Evolutionary conservation across 2,329 filamentous ascomycete species (phyloP), one percentile per base, ranked within the genome.

Genomic region (Byssochlamys sp.): DNA sequence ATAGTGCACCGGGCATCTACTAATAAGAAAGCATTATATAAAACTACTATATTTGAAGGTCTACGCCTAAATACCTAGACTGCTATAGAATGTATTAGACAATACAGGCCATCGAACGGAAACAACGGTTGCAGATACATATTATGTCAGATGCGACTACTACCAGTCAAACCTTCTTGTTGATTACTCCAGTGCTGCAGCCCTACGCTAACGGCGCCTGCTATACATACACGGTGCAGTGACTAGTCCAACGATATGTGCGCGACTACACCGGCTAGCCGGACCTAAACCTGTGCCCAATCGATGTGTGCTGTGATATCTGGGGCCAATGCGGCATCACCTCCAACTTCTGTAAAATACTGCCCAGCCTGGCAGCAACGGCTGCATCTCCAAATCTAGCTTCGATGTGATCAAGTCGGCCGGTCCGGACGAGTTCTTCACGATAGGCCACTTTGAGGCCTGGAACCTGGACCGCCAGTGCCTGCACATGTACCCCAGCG

Each of bases 301-400:
- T 76, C 3, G 76, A 76, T 49, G 73, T 71, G 6, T 76, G 74
- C 59, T 76, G 74, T 60, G 67, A 74, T 56, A 64, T 69, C 45
- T 76, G 73, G 67, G 78, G 77, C 0, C 69, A 76, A 55, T 80
- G 78, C 29, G 77, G 77, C 4, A 70, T 70, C 1, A 77, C 75
- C 0, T 59, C 61, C 0, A 76, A 77, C 11, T 80, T 79, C 61
- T 82, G 79, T 64, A 68, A 1, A 75, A 75, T 9, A 77, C 74
- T 3, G 65, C 71, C 10, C 55, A 62, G 5, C 56, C 62, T 4
- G 67, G 69, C 1, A 67, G 60, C 7, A 67, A 73, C 58, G 73
- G 72, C 29, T 75, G 74, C 59, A 74, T 78, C 53, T 74, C 67
- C 50, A 78, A 74, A 65, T 75, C 77, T 61, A 73, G 77, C 26